Conservation (phyloP, 192 early-diverging fungal genomes). For the Coemansia sp. region DNA sequence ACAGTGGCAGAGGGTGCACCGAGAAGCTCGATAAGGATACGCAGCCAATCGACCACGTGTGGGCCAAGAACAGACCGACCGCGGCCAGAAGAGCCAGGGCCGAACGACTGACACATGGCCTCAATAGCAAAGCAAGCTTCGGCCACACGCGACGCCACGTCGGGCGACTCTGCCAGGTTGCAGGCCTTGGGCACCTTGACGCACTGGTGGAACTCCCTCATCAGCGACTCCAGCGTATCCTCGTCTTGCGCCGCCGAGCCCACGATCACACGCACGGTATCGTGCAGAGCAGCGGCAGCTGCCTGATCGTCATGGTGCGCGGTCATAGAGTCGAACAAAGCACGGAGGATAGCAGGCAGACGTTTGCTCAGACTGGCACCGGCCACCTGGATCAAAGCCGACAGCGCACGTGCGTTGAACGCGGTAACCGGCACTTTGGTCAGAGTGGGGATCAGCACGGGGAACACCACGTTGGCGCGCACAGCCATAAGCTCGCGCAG, state of each 20-base stretch:
- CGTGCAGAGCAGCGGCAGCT: constrained; percentile 62
- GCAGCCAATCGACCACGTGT: constrained; percentile 82
- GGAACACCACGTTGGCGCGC: constrained; percentile 96
- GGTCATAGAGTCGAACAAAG: constrained; percentile 78
- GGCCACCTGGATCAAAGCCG: constrained; percentile 86
- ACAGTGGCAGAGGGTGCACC: constrained; percentile 59
- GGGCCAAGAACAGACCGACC: constrained; percentile 50
- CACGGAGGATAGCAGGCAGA: constrained; percentile 74
- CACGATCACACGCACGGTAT: constrained; percentile 72
- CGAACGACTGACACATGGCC: constrained; percentile 43
- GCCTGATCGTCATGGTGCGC: constrained; percentile 58
- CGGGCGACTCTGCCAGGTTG: constrained; percentile 15
- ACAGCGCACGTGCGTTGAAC: constrained; percentile 92
- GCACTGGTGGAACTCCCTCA: constrained; percentile 75
- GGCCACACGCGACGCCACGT: constrained; percentile 35
- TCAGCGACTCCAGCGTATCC: constrained; percentile 77
- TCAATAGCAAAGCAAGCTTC: constrained; percentile 49
- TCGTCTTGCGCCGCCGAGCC: constrained; percentile 72
- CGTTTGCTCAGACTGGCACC: constrained; percentile 77
- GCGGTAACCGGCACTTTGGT: constrained; percentile 80
- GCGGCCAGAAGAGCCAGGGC: constrained; percentile 40
- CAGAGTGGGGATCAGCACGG: constrained; percentile 94
- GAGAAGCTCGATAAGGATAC: constrained; percentile 71
- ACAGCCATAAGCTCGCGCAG: constrained; percentile 98
- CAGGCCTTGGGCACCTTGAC: constrained; percentile 58